Percentiles rank a stretch among this genome's conserved stretches.
Conservation (phyloP, 371 early-diverging fungal genomes). For the Mortierella sp. region DNA sequence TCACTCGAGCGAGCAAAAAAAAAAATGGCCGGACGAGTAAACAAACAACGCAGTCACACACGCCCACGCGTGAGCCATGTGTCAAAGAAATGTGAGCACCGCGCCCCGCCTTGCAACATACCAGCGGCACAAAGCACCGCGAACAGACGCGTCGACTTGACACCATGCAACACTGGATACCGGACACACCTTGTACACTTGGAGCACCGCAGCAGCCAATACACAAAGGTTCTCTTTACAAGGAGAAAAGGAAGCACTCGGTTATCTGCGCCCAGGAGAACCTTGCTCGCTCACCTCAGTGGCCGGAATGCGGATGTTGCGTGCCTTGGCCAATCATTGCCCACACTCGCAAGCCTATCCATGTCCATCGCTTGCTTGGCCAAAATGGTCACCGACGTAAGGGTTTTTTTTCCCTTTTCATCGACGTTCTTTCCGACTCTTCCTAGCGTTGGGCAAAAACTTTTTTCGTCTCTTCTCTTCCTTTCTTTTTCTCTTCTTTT, state of each 20-base stretch:
- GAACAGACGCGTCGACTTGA: no score
- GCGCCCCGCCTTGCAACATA: neutral
- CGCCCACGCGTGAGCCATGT: neutral
- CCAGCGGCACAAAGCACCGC: no score
- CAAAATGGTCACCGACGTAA: neutral
- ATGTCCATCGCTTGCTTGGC: neutral
- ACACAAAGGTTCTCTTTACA: neutral
- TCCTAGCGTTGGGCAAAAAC: neutral
- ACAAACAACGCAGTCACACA: neutral
- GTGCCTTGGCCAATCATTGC: slow-evolving; percentile 2
- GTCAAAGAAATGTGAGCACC: no score
- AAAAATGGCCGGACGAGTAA: neutral
- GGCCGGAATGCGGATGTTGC: neutral
- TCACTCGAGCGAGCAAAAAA: neutral
- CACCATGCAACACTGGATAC: no score
- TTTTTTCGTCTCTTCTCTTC: neutral
- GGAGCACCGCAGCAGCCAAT: no score
- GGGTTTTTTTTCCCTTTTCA: neutral
- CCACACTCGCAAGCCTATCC: neutral
- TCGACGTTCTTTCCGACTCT: neutral
- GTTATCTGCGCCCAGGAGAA: neutral
- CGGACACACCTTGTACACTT: no score
- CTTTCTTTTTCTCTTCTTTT: neutral
- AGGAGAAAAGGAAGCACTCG: neutral
- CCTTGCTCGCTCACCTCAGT: neutral